These are phyloP conservation scores for Aspergillus fructus DNA, from an alignment of 2,329 filamentous ascomycete genomes.

Conservation along the genomic window DNA sequence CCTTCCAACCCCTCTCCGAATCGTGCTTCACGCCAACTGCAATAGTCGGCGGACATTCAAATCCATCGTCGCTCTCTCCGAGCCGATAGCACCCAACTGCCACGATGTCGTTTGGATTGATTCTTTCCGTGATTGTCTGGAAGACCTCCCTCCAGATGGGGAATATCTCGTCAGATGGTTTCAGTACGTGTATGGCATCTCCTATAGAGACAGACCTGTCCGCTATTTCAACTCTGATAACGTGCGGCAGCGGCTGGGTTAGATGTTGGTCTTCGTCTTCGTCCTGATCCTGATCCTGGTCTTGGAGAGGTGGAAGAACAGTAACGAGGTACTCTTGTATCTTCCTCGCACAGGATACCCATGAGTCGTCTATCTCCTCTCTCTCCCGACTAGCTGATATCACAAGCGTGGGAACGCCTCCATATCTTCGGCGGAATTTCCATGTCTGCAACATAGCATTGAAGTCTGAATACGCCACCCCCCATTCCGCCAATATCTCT, in stretches of 20 bases:
- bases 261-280: neutral
- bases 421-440: neutral
- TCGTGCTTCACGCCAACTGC: neutral
- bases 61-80: neutral
- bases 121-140: neutral
- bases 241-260: neutral
- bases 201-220: neutral
- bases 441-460: neutral
- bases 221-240: neutral
- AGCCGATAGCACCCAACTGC: neutral
- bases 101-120: neutral
- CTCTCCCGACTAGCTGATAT: too few relatives aligned
- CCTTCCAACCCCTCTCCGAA: neutral
- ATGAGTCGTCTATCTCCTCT: neutral
- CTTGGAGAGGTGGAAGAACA: neutral
- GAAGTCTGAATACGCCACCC: too few relatives aligned
- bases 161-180: neutral
- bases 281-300: neutral
- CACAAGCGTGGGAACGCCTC: neutral
- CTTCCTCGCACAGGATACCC: neutral
- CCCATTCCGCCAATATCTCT: too few relatives aligned
- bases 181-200: neutral
- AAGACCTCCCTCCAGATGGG: neutral
- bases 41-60: neutral
- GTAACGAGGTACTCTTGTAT: neutral